Conservation (phyloP, 192 early-diverging fungal species). For the Entophlyctis helioformis region DNA sequence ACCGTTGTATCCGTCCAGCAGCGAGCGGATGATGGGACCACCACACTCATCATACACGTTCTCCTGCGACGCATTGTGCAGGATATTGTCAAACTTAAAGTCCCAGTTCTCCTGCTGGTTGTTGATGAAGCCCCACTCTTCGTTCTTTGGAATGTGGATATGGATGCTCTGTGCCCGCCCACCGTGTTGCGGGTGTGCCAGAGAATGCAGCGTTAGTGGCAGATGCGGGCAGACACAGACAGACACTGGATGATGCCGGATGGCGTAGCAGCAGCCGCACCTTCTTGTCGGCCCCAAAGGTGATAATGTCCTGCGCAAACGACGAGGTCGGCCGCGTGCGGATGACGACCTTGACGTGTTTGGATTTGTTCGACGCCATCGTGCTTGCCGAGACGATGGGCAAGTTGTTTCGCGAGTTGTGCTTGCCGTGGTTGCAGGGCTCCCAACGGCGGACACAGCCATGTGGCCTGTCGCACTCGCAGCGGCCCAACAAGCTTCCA, state of each 20-base stretch:
- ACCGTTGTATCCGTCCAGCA: conserved; percentile 54
- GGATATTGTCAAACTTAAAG: conserved; percentile 44
- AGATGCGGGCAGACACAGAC: not conserved
- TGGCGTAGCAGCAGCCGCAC: conserved; percentile 4
- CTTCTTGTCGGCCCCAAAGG: conserved; percentile 31
- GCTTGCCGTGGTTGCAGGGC: too few species aligned
- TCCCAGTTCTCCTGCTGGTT: conserved; percentile 58
- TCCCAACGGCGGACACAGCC: too few species aligned
- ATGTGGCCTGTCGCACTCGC: too few species aligned
- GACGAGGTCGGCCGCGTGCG: conserved; percentile 43
- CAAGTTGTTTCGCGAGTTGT: too few species aligned
- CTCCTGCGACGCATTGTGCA: conserved; percentile 52
- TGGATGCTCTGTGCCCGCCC: conserved; percentile 22
- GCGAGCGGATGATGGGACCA: conserved; percentile 27
- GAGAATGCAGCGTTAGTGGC: too few species aligned
- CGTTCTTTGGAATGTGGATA: conserved; percentile 47
- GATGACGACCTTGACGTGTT: conserved; percentile 51
- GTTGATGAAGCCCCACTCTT: conserved; percentile 50
- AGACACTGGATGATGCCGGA: not conserved
- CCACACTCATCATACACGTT: conserved; percentile 50
- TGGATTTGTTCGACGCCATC: conserved; percentile 15
- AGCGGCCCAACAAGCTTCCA: too few species aligned
- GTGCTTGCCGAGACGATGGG: too few species aligned
- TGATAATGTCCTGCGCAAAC: conserved; percentile 39
- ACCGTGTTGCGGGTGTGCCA: not conserved